These are phyloP conservation scores for Saccharomycopsis malanga DNA, from an alignment of 805 yeast species.

Conservation along the genomic window DNA sequence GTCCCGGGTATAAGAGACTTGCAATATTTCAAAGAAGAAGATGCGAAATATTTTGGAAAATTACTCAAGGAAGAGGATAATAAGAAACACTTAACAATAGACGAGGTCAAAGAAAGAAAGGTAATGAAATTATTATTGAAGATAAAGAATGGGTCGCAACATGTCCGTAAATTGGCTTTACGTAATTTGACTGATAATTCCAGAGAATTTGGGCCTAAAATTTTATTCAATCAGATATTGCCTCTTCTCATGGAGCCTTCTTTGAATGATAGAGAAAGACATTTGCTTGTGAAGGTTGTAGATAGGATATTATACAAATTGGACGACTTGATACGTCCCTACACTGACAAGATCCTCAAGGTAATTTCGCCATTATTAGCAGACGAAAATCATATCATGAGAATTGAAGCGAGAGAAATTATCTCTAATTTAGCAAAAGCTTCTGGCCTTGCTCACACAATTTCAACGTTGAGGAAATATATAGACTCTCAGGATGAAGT, in stretches of 20 bases:
- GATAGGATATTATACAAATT: constrained; percentile 62
- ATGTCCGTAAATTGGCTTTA: constrained; percentile 60
- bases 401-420: constrained; percentile 75
- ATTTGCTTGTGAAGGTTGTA: constrained; percentile 67
- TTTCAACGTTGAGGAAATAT: constrained; percentile 74
- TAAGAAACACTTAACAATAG: constrained; percentile 33
- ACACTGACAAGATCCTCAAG: constrained; percentile 59
- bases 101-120: constrained; percentile 51
- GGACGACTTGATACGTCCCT: constrained; percentile 62
- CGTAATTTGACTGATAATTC: constrained; percentile 61
- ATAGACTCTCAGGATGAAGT: constrained; percentile 78
- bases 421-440: constrained; percentile 69
- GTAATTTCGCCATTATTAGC: constrained; percentile 74
- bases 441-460: constrained; percentile 74
- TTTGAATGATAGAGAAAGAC: constrained; percentile 77
- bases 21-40: constrained; percentile 64
- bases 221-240: constrained; percentile 61
- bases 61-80: constrained; percentile 34
- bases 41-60: constrained; percentile 62
- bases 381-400: constrained; percentile 69
- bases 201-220: constrained; percentile 56
- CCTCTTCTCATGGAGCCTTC: constrained; percentile 69
- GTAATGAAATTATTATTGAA: constrained; percentile 58
- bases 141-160: constrained; percentile 73
- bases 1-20: constrained; percentile 62